phyloP scores from a whole-genome alignment of 2,329 filamentous ascomycete genomes.

The Colletotrichum musicola region DNA sequence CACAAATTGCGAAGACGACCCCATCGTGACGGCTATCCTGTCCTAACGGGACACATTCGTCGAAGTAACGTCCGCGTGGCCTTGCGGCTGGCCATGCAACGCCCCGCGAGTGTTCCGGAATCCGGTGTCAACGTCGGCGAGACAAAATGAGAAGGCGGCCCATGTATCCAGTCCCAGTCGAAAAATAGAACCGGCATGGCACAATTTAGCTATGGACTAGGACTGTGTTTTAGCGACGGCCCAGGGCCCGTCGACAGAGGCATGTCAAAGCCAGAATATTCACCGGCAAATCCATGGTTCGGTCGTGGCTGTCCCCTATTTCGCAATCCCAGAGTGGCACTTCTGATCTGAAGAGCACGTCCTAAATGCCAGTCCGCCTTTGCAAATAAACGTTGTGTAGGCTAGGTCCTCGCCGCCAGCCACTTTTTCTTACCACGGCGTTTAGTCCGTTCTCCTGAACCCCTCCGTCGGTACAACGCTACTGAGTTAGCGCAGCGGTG shows the following conservation, averaged over 20 bases:
- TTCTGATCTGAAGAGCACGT: background rate
- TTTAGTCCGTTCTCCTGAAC: background rate
- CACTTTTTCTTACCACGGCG: background rate
- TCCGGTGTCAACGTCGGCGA: background rate
- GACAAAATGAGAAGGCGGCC: slow-evolving; percentile 12
- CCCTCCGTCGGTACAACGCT: background rate
- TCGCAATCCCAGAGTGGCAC: background rate
- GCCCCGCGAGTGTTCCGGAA: background rate
- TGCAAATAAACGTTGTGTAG: background rate
- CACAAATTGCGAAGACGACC: background rate
- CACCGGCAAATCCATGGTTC: slow-evolving; percentile 21
- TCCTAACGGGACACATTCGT: no score
- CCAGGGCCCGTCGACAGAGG: slow-evolving; percentile 18
- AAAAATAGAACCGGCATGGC: slow-evolving; percentile 4
- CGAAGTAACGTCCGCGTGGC: no score
- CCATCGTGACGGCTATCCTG: background rate
- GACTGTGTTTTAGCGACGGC: background rate
- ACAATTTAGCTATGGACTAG: slow-evolving; percentile 7
- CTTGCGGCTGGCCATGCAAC: no score
- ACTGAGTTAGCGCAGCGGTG: background rate
- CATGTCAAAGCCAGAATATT: slow-evolving; percentile 11
- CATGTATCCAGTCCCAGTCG: slow-evolving; percentile 15
- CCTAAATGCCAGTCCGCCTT: background rate
- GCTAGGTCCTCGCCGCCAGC: background rate
- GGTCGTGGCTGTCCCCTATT: background rate